Evolutionary conservation across 1,284 basidiomycete genomes (phyloP).

Genomic region (Boletus holoroseus): DNA sequence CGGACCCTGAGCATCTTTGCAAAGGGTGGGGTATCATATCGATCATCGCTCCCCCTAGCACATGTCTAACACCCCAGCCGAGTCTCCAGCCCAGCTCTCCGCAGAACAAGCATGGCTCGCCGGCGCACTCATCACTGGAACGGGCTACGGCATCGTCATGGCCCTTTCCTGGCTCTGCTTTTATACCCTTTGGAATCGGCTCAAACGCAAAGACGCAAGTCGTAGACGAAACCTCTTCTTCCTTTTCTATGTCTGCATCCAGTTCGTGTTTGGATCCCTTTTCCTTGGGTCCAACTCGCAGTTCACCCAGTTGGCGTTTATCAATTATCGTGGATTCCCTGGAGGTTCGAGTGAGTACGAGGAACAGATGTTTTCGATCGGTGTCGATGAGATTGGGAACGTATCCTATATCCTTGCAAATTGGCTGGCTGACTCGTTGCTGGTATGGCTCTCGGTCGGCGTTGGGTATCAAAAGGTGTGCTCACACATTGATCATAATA

Average conservation of each 20-base stretch:
- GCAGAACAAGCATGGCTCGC: constrained; percentile 31
- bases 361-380: constrained; percentile 23
- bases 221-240: constrained; percentile 18
- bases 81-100: constrained; percentile 19
- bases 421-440: constrained; percentile 30
- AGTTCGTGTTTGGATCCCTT: constrained; percentile 31
- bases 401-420: constrained; percentile 27
- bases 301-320: constrained; percentile 32
- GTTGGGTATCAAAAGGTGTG: neutral
- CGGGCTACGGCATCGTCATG: constrained; percentile 26
- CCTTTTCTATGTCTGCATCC: constrained; percentile 24
- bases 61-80: constrained; percentile 29
- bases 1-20: neutral
- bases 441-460: constrained; percentile 20
- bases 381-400: constrained; percentile 24
- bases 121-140: constrained; percentile 26
- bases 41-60: neutral
- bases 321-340: constrained; percentile 32
- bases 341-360: constrained; percentile 29
- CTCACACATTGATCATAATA: neutral
- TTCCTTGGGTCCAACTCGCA: constrained; percentile 27
- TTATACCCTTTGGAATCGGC: constrained; percentile 18
- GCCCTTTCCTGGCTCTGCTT: constrained; percentile 28
- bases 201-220: constrained; percentile 12
- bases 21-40: constrained; percentile 5